These are phyloP conservation scores for Passiflora organensis DNA, from an alignment of 345 rosid genomes.

Conservation along the genomic window DNA sequence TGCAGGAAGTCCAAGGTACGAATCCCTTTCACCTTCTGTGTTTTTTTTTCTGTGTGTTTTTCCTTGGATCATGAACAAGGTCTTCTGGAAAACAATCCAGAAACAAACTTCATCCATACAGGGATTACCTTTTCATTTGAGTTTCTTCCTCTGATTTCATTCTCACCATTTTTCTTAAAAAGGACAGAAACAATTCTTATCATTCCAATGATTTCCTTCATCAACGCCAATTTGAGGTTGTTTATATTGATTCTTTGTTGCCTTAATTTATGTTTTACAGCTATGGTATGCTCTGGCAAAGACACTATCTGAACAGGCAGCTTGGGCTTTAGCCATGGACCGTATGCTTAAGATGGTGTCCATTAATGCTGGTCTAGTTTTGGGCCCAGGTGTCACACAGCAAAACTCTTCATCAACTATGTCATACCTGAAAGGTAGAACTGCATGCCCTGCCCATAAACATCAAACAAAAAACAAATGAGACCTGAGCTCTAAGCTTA, in stretches of 20 bases:
- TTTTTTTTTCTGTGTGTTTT: background rate
- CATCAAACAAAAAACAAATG: background rate
- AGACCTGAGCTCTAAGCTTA: background rate
- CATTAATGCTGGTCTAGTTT: conserved; percentile 63
- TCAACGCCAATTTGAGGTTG: too few species aligned
- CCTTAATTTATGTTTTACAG: conserved; percentile 22
- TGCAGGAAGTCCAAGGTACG: conserved; percentile 71
- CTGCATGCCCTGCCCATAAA: background rate
- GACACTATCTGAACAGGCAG: conserved; percentile 74
- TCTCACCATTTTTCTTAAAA: too few species aligned
- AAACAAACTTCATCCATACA: too few species aligned
- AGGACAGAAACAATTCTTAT: too few species aligned
- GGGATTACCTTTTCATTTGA: too few species aligned
- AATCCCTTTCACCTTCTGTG: background rate
- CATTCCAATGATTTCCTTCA: too few species aligned
- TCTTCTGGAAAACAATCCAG: background rate
- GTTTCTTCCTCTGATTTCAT: too few species aligned
- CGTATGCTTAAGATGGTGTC: conserved; percentile 77
- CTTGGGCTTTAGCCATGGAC: conserved; percentile 95
- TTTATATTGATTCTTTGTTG: background rate
- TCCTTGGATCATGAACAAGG: background rate
- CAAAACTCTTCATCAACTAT: conserved; percentile 61
- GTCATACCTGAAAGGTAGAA: conserved; percentile 73
- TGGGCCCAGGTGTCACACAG: conserved; percentile 63
- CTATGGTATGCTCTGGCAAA: conserved; percentile 77